Evolutionary conservation across 2,329 filamentous ascomycete genomes (phyloP), one percentile per base, ranked within the genome.

Genomic region (Bipolaris bicolor): DNA sequence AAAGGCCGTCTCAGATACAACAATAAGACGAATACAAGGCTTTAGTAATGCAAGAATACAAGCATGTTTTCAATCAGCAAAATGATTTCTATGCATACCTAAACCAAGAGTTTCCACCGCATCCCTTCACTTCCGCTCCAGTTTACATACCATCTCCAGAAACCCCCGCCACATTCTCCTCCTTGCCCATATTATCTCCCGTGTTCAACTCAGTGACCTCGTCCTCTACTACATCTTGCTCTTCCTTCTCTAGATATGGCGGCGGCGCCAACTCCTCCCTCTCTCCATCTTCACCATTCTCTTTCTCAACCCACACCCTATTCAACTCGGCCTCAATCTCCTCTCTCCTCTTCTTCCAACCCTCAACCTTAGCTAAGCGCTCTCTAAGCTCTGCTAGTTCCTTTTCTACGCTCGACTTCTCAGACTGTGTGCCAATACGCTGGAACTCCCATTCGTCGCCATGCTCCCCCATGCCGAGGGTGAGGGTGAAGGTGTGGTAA

Each of bases 381-480:
- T 94, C 91, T 29, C 89, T 86, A 41, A 99, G 82, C 64, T 97
- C 92, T 48, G 90, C 85, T 15, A 98, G 81, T 76, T 99, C 95
- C 74, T 91, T 91, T 79, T 97, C 93, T 7, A 97, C 92, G 20
- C 91, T 90, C 75, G 93, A 88, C 80, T 97, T 97, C 81, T 99
- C 95, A 57, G 90, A 86, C 72, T 92, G 91, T 0, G 93, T 97
- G 56, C 95, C 95, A 65, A 99, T 98, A 55, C 91, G 87, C 76
- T 97, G 90, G 75, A 97, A 90, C 64, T 94, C 89, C 92, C 95
- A 98, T 69, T 90, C 90, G 52, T 91, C 89, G n/a, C 90, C 91
- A 49, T 87, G 84, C 15, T 90, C 87, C 49, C 93, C 94, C 57
- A 90, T 80, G 26, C 93, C 93, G 4, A 99, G 86, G 3, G 88